Evolutionary conservation across 768 basidiomycete species (phyloP), one percentile per base, ranked within the genome.

Genomic region (Strobilomyces dryophilus): DNA sequence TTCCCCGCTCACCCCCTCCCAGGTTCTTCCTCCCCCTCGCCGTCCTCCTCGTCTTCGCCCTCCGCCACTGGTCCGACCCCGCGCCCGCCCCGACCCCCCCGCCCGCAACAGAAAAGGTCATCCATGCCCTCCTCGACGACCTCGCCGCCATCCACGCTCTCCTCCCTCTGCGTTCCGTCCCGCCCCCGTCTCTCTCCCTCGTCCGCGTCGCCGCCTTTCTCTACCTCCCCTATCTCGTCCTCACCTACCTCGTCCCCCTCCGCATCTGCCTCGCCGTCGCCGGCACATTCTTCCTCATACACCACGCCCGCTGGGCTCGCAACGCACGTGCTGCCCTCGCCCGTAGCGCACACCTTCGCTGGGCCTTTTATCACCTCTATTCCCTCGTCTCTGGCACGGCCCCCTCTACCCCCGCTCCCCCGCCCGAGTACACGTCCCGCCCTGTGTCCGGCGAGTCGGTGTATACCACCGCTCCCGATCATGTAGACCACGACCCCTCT

Each of bases 341-440:
- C 70, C 76, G 82, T 47, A 85, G 82, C 61, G 83, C 87, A 21
- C 81, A 85, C 73, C 66, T 86, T 63, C 81, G 89, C 60, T 84
- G 85, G 81, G 62, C 74, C 31, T 56, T 76, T 49, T 89, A 85
- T 65, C 69, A 73, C 55, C 1, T 74, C 44, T 75, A 76, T 76
- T 68, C 83, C 21, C 50, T 73, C 57, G 43, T 92, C 51, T 76
- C 81, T 44, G 85, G 85, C 32, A 60, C 76, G 20, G 79, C 82
- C 18, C 70, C 84, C 2, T 78, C 82, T 24, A 56, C 53, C 44
- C 73, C 72, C 29, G 54, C 45, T 68, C 78, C 53, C 45, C 65
- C 55, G 53, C 71, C 66, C 14, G 59, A 64, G 49, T 67, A 67
- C 39, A 56, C 40, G 6, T 67, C 64, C 20, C 65, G 67, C 12